These are phyloP conservation scores for Candida sojae DNA, from an alignment of 1,139 yeast species.

Conservation along the genomic window DNA sequence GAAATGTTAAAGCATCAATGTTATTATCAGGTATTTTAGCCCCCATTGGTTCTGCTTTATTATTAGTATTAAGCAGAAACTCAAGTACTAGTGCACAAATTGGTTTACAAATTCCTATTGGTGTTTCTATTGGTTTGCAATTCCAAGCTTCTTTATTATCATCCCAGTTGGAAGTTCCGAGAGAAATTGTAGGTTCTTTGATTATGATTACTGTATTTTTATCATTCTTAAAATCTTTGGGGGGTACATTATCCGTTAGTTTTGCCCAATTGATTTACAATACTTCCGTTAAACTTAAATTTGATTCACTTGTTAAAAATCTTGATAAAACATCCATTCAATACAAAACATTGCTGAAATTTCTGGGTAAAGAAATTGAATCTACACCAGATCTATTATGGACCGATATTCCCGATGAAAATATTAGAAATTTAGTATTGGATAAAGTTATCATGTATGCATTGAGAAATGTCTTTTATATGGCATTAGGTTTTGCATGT, in stretches of 20 bases:
- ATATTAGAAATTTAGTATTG: conserved; percentile 22
- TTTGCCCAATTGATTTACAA: conserved; percentile 49
- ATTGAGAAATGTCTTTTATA: conserved; percentile 41
- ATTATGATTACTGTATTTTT: conserved; percentile 50
- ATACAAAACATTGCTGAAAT: conserved; percentile 17
- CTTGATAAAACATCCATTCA: conserved; percentile 18
- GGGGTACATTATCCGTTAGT: conserved; percentile 50
- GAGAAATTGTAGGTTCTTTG: conserved; percentile 46
- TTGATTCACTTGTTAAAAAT: conserved; percentile 16
- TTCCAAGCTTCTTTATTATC: conserved; percentile 54
- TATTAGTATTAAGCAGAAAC: conserved; percentile 38
- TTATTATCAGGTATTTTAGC: conserved; percentile 46
- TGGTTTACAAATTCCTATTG: conserved; percentile 55
- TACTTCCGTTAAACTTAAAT: conserved; percentile 24
- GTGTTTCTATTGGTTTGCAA: conserved; percentile 54
- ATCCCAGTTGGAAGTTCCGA: conserved; percentile 58
- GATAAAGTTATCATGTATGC: conserved; percentile 35
- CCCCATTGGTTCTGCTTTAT: conserved; percentile 54
- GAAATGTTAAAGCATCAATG: conserved; percentile 50
- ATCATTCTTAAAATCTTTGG: conserved; percentile 48
- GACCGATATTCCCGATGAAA: conserved; percentile 20
- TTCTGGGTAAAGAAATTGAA: conserved; percentile 22
- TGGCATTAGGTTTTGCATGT: conserved; percentile 34
- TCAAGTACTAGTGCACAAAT: conserved; percentile 41
- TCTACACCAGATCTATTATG: conserved; percentile 30